Evolutionary conservation across 495 filamentous ascomycete genomes (phyloP).

Genomic region (Staphylotrichum tortipilum): DNA sequence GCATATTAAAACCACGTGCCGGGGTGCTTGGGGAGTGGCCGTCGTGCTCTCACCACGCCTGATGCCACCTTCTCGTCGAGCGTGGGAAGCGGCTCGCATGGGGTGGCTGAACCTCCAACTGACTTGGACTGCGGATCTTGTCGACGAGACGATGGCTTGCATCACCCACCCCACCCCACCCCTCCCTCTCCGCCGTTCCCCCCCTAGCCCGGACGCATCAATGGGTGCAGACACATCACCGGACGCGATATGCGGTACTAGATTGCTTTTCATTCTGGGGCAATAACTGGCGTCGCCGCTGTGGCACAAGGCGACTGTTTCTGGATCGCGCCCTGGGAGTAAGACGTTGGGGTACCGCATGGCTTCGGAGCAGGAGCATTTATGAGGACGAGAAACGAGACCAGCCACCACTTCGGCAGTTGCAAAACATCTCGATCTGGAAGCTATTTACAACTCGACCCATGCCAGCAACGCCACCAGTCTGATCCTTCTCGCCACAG

Average conservation of each 20-base stretch:
- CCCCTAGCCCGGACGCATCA: too few species aligned
- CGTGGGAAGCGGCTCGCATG: conserved; percentile 6
- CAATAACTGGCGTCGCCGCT: conserved; percentile 18
- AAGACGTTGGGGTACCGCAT: not conserved
- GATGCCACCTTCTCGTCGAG: not conserved
- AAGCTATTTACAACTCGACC: too few species aligned
- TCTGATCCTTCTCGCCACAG: not conserved
- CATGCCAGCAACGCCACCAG: not conserved
- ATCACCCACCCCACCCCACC: too few species aligned
- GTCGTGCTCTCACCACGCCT: conserved; percentile 5
- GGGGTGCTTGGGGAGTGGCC: conserved; percentile 4
- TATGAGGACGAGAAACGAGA: not conserved
- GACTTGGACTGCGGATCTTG: too few species aligned
- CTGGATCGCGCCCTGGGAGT: not conserved
- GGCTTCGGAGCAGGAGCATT: not conserved
- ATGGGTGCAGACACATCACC: conserved; percentile 16
- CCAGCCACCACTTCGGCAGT: conserved; percentile 1
- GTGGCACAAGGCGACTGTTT: conserved; percentile 3
- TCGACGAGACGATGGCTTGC: too few species aligned
- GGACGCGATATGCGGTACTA: conserved; percentile 21
- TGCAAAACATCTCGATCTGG: not conserved
- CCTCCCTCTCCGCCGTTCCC: too few species aligned
- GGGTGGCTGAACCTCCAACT: too few species aligned
- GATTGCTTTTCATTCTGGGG: conserved; percentile 21
- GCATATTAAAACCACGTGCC: conserved; percentile 25